These are phyloP conservation scores for Polytrichum formosum DNA, from an alignment of 225 moss, liverwort and hornwort species.

Conservation along the genomic window DNA sequence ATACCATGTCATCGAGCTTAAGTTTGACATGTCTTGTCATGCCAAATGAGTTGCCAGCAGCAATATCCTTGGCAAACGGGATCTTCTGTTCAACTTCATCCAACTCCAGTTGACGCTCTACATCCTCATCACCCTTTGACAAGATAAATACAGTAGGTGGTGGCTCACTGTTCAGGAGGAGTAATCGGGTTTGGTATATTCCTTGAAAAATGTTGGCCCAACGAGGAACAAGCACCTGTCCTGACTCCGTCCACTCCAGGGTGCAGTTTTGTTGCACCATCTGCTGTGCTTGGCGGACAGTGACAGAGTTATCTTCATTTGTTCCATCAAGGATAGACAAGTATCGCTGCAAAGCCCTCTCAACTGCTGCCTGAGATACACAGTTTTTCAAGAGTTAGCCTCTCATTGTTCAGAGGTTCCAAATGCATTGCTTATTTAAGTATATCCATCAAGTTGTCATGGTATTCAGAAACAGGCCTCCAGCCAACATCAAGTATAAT, in stretches of 20 bases:
- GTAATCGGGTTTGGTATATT: slow-evolving; percentile 67
- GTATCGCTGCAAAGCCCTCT: slow-evolving; percentile 58
- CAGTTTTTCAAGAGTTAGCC: neutral
- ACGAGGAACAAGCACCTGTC: slow-evolving; percentile 63
- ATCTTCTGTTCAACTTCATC: slow-evolving; percentile 54
- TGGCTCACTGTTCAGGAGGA: slow-evolving; percentile 59
- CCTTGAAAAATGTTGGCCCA: slow-evolving; percentile 84
- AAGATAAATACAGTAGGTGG: slow-evolving; percentile 57
- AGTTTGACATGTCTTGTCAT: slow-evolving; percentile 35
- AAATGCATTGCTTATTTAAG: too few species aligned
- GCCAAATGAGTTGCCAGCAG: slow-evolving; percentile 56
- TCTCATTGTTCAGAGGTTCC: neutral
- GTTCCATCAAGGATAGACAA: slow-evolving; percentile 58
- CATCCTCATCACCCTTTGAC: slow-evolving; percentile 40
- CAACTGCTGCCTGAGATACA: slow-evolving; percentile 44
- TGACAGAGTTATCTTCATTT: slow-evolving; percentile 44
- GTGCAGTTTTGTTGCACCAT: slow-evolving; percentile 75
- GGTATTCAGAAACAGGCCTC: too few species aligned
- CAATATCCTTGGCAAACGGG: slow-evolving; percentile 59
- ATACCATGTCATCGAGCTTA: slow-evolving; percentile 43
- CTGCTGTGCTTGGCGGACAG: slow-evolving; percentile 67
- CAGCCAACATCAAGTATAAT: too few species aligned
- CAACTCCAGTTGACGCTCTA: slow-evolving; percentile 44
- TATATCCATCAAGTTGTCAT: too few species aligned
- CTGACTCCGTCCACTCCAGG: slow-evolving; percentile 71